These are phyloP conservation scores for Alternaria arbusti DNA, from an alignment of 2,329 filamentous ascomycete genomes.

Conservation along the genomic window DNA sequence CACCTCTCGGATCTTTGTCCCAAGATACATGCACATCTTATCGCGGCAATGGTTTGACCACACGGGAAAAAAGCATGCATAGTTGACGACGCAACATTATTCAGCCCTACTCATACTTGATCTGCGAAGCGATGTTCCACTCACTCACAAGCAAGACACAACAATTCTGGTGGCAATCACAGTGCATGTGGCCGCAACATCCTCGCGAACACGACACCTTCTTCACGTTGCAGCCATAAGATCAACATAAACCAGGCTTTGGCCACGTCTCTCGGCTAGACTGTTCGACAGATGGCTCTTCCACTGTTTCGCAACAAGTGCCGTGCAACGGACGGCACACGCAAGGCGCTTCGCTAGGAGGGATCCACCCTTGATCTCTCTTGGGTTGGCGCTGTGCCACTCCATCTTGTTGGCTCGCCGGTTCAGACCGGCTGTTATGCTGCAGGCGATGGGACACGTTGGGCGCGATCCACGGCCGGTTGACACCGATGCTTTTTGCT, in stretches of 20 bases:
- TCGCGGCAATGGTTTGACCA: constrained; percentile 6
- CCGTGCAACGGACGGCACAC: constrained; percentile 8
- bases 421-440: constrained; percentile 16
- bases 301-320: constrained; percentile 7
- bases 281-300: constrained; percentile 9
- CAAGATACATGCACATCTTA: constrained; percentile 17
- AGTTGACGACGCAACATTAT: background rate
- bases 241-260: background rate
- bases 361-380: constrained; percentile 21
- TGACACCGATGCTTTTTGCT: constrained; percentile 16
- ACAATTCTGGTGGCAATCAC: background rate
- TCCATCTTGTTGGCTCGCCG: constrained; percentile 26
- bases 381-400: constrained; percentile 24
- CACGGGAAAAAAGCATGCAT: background rate
- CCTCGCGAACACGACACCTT: background rate
- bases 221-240: background rate
- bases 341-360: constrained; percentile 25
- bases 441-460: constrained; percentile 24
- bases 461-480: constrained; percentile 22
- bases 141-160: background rate
- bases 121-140: background rate
- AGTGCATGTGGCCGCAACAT: background rate
- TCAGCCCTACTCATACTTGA: background rate
- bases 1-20: constrained; percentile 8
- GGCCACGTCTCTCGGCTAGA: constrained; percentile 4